phyloP scores from a whole-genome alignment of 345 rosid genomes.

The Murraya koenigii region DNA sequence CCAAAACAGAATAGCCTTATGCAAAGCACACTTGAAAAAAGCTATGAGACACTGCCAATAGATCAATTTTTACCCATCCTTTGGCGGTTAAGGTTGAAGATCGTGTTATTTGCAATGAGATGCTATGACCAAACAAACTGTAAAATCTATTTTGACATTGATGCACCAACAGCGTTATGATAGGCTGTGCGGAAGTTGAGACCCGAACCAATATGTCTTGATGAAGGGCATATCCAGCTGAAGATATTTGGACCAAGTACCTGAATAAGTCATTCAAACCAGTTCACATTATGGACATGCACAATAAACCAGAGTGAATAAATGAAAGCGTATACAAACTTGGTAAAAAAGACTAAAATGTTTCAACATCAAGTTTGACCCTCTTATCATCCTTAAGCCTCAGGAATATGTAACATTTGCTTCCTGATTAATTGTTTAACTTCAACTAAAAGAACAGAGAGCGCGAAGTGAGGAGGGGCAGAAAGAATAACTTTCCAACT shows the following conservation, averaged over 20 bases:
- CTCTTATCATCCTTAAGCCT: background rate
- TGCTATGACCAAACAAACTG: conserved; percentile 4
- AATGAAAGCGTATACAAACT: background rate
- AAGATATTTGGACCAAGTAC: conserved; percentile 72
- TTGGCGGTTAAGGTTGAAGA: background rate
- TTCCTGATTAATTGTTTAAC: background rate
- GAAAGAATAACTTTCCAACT: background rate
- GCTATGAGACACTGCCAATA: background rate
- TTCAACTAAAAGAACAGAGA: background rate
- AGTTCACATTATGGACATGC: background rate
- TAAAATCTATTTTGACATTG: conserved; percentile 29
- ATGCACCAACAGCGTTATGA: conserved; percentile 30
- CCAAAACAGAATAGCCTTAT: background rate
- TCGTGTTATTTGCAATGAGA: conserved; percentile 12
- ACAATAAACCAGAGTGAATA: background rate
- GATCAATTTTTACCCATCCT: background rate
- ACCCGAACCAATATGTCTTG: conserved; percentile 70
- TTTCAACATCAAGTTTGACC: background rate
- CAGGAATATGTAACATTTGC: background rate
- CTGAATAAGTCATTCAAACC: conserved; percentile 36
- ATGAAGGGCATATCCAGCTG: conserved; percentile 73
- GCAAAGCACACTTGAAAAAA: background rate
- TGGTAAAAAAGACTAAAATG: background rate
- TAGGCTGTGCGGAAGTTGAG: conserved; percentile 66
- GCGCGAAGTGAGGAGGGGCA: background rate